These are phyloP conservation scores for Erigeron canadensis DNA, from an alignment of 129 eudicot genomes.

Conservation along the genomic window DNA sequence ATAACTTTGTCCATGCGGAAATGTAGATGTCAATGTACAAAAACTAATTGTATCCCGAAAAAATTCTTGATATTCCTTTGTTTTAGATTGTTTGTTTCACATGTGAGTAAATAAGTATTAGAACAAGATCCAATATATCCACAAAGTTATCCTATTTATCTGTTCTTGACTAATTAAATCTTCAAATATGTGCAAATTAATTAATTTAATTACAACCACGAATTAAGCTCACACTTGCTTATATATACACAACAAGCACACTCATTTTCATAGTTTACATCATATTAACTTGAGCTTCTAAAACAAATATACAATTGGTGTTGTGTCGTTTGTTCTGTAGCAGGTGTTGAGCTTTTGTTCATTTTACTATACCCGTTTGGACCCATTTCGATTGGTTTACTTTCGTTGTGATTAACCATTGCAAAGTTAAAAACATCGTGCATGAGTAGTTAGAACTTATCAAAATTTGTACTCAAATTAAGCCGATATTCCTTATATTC, in stretches of 20 bases:
- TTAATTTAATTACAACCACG: constrained; percentile 22
- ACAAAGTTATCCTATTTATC: constrained; percentile 31
- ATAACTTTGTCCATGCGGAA: background rate
- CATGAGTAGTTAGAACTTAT: background rate
- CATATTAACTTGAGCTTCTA: constrained; percentile 4
- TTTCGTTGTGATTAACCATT: background rate
- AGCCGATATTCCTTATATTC: background rate
- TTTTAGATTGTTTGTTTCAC: constrained; percentile 16
- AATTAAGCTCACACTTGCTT: background rate
- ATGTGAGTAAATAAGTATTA: constrained; percentile 19
- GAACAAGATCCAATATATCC: constrained; percentile 18
- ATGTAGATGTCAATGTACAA: background rate
- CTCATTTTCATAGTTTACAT: background rate
- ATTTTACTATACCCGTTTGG: background rate
- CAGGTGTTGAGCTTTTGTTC: background rate
- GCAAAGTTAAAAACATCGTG: background rate
- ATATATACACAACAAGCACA: constrained; percentile 10
- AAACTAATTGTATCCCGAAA: constrained; percentile 13
- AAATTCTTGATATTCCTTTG: constrained; percentile 29
- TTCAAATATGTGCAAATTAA: constrained; percentile 5
- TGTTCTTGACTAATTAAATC: constrained; percentile 36
- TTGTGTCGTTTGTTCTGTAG: background rate
- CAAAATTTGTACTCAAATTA: background rate
- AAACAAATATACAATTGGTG: background rate
- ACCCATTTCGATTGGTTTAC: background rate